Base-by-base conservation (phyloP, 306 rosid species). In the Cajanus cajan region DNA sequence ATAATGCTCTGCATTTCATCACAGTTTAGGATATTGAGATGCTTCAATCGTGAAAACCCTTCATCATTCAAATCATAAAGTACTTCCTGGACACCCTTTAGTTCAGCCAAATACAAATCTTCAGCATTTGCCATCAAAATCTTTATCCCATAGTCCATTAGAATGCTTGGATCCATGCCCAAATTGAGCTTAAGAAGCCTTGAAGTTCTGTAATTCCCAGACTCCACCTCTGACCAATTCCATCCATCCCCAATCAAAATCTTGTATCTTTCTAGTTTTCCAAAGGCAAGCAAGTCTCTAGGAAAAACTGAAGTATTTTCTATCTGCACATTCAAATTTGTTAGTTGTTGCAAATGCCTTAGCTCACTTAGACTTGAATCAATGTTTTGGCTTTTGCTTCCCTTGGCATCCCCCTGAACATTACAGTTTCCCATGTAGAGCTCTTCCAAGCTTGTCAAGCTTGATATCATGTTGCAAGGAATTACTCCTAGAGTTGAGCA, bases 41-140 rank as follows among this genome's bases (percentile, higher is more conserved):
- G 78, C 76, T 83, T 88, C 78, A 88, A 8, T 12, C 31, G 50
- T 1, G 85, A 80, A 74, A 77, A 83, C 22, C 85, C 87, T 8
- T 83, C 88, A 11, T 61, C 40, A 36, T 65, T 81, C 36, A 88
- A 58, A 66, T 78, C 72, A 13, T 24, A 67, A 7, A 88, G 77
- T 22, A 82, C 75, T 70, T 75, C 86, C 24, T 22, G 58, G n/a
- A 76, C 82, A 57, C 80, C 83, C 71, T 50, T 68, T 28, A 77
- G 48, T 57, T 83, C 90, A 68, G 85, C 85, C 40, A 90, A 18
- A 19, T 73, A 52, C 82, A 90, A 80, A 31, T 77, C 82, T 72
- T 90, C 86, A 41, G 73, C 83, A 0, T 74, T 86, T 1, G 55
- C 44, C 72, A 18, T 67, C 71, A 83, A 39, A 12, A 66, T 21